These are phyloP conservation scores for Aspergillus olivimuriae DNA, from an alignment of 495 filamentous ascomycete genomes.

Conservation along the genomic window DNA sequence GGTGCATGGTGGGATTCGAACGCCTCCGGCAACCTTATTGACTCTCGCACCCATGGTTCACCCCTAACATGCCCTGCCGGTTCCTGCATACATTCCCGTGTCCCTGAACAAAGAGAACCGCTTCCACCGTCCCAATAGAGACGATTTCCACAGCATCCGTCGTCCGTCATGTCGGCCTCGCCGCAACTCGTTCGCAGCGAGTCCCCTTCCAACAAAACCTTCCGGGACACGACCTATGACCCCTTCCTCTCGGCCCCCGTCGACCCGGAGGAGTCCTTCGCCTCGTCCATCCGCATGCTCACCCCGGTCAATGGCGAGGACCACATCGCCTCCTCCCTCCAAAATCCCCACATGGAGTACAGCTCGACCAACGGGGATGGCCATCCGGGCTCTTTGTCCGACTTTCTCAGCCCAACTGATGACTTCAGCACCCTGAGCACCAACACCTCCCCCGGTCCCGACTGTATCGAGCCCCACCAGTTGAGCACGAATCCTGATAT, in stretches of 20 bases:
- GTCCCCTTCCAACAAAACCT: slow-evolving; percentile 13
- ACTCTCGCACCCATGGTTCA: neutral
- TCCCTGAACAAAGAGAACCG: neutral
- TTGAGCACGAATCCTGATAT: too few relatives aligned
- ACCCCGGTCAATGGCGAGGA: slow-evolving; percentile 21
- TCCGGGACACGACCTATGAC: slow-evolving; percentile 15
- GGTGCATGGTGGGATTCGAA: neutral
- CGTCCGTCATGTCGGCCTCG: slow-evolving; percentile 18
- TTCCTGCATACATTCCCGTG: neutral
- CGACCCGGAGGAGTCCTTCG: slow-evolving; percentile 35
- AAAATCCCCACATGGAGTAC: slow-evolving; percentile 3
- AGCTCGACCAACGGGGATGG: slow-evolving; percentile 1
- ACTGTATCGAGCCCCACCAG: slow-evolving; percentile 2
- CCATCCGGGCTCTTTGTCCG: slow-evolving; percentile 12
- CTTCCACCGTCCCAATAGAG: neutral
- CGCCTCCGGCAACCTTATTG: too few relatives aligned
- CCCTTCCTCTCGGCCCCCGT: slow-evolving; percentile 35
- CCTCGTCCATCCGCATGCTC: slow-evolving; percentile 29
- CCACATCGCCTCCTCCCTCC: slow-evolving; percentile 4
- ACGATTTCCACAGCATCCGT: neutral
- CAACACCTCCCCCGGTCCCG: slow-evolving; percentile 15
- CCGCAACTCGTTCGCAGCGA: slow-evolving; percentile 19
- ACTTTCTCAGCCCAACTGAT: slow-evolving; percentile 18
- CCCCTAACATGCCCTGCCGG: neutral
- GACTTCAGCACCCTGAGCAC: slow-evolving; percentile 15